phyloP scores from a whole-genome alignment of 306 rosid species.

The Sophora flavescens region DNA sequence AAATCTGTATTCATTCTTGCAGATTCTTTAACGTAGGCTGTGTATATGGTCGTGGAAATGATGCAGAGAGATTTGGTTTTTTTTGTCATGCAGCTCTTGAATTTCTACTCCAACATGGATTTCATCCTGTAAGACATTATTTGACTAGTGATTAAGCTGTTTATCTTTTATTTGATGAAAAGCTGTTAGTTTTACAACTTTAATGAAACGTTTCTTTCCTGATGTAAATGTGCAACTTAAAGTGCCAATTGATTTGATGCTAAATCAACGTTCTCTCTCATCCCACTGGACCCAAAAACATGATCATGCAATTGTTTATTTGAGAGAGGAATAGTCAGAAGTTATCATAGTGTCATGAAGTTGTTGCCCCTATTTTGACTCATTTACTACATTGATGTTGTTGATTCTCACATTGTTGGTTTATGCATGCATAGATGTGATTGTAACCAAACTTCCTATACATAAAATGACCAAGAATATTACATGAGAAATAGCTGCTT shows the following conservation, averaged over 20 bases:
- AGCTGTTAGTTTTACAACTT: not conserved
- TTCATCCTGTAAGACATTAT: slow-evolving; percentile 82
- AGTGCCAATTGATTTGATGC: not conserved
- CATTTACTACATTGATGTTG: slow-evolving; percentile 10
- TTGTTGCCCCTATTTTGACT: slow-evolving; percentile 16
- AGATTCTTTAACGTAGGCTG: slow-evolving; percentile 77
- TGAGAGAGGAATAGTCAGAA: slow-evolving; percentile 19
- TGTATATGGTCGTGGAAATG: slow-evolving; percentile 89
- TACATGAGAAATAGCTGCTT: slow-evolving; percentile 13
- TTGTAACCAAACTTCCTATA: slow-evolving; percentile 9
- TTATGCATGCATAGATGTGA: slow-evolving; percentile 18
- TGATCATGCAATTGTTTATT: slow-evolving; percentile 1
- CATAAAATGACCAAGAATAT: slow-evolving; percentile 18
- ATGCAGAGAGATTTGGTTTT: slow-evolving; percentile 90
- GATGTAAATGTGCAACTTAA: slow-evolving; percentile 16
- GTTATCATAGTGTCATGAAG: not conserved
- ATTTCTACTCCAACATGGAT: slow-evolving; percentile 84
- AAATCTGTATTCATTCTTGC: slow-evolving; percentile 48
- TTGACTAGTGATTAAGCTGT: slow-evolving; percentile 24
- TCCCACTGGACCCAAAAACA: slow-evolving; percentile 24
- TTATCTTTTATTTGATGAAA: slow-evolving; percentile 1
- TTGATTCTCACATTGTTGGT: slow-evolving; percentile 2
- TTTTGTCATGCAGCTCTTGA: slow-evolving; percentile 97
- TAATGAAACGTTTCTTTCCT: slow-evolving; percentile 20
- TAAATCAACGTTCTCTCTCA: slow-evolving; percentile 27